Conservation (phyloP, 2,329 filamentous ascomycete species). For the Monilinia fructigena region DNA sequence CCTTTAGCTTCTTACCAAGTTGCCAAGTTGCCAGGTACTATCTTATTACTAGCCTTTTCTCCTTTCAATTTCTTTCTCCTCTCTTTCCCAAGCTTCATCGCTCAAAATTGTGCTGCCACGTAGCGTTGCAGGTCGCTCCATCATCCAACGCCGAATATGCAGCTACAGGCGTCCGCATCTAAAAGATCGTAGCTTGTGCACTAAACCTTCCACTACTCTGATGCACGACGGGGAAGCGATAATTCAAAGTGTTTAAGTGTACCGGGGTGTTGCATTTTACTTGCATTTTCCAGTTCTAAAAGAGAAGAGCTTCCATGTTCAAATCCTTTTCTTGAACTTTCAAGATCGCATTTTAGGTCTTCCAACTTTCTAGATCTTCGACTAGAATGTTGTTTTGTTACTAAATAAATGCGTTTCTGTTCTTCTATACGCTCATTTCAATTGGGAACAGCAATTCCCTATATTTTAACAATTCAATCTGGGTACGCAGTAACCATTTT, state of each 20-base stretch:
- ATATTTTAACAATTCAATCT: constrained; percentile 16
- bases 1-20: neutral
- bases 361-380: neutral
- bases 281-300: constrained; percentile 10
- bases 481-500: constrained; percentile 2
- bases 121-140: constrained; percentile 33
- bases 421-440: constrained; percentile 22
- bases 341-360: constrained; percentile 11
- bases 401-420: neutral
- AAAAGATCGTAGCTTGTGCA: constrained; percentile 34
- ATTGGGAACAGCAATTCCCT: constrained; percentile 20
- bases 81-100: constrained; percentile 3
- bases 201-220: constrained; percentile 21
- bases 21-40: too few relatives aligned
- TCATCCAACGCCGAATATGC: constrained; percentile 34
- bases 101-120: constrained; percentile 35
- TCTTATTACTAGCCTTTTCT: neutral
- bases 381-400: constrained; percentile 8
- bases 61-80: constrained; percentile 5
- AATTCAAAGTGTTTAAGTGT: constrained; percentile 28
- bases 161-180: constrained; percentile 30
- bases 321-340: neutral
- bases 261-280: constrained; percentile 26
- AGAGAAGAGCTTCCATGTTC: constrained; percentile 9
- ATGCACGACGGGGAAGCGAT: constrained; percentile 30